Base-by-base conservation (phyloP, 495 filamentous ascomycete species). In the Halenospora varia region DNA sequence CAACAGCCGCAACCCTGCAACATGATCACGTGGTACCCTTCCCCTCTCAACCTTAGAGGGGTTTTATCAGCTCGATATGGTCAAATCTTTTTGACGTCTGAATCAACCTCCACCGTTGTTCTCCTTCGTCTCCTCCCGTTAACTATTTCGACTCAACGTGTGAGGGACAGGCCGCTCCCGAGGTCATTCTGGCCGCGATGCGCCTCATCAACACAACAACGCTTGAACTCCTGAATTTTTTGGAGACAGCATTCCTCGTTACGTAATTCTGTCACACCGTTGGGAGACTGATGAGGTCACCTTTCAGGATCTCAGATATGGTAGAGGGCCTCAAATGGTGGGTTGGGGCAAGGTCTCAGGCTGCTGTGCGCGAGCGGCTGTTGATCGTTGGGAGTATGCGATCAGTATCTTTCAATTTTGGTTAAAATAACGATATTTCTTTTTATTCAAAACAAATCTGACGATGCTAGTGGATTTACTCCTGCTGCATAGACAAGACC, bases 401-500 rank as follows among this genome's bases (percentile, higher is more conserved):
- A 13, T 35, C 6, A 35, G 29, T 35, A 35, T 13, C 4, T 35
- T 44, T 44, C n/a, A n/a, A n/a, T n/a, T n/a, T n/a, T n/a, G n/a
- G n/a, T n/a, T n/a, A n/a, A n/a, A n/a, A n/a, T n/a, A n/a, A n/a
- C n/a, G n/a, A n/a, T n/a, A n/a, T n/a, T n/a, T n/a, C n/a, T n/a
- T n/a, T n/a, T n/a, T n/a, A n/a, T n/a, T n/a, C n/a, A 35, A 35
- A 35, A 35, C 13, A 6, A 35, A 6, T 4, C 13, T 35, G 29
- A 35, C 29, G 13, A 13, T 4, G 13, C 29, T 35, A 13, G 9
- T 77, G 75, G 75, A 64, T 76, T 23, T 73, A 76, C 49, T 75
- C 74, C 0, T 77, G 74, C 50, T 77, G 74, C 51, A 77, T 76
- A 60, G 69, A 77, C 73, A 42, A 35, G 13, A 35, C 29, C 13